phyloP scores from a whole-genome alignment of 2,329 filamentous ascomycete species.

The Ophiostoma perfectum region DNA sequence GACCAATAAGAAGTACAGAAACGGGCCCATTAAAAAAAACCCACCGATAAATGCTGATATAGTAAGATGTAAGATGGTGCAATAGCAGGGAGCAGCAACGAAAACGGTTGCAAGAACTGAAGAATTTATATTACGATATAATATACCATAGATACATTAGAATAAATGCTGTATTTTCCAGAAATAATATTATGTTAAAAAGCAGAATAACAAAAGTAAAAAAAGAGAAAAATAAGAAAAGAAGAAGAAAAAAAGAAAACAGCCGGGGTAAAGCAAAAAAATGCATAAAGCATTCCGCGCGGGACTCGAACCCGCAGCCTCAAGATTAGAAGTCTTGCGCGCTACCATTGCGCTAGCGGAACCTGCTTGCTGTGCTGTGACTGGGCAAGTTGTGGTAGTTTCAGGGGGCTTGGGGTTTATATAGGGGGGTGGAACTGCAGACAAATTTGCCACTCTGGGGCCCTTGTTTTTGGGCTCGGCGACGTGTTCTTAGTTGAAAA shows the following conservation, averaged over 20 bases:
- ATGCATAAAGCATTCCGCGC: constrained; percentile 38
- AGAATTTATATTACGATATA: too few relatives aligned
- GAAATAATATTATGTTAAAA: neutral
- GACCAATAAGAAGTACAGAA: too few relatives aligned
- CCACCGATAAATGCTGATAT: too few relatives aligned
- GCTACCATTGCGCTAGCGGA: constrained; percentile 45
- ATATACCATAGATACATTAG: too few relatives aligned
- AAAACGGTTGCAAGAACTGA: too few relatives aligned
- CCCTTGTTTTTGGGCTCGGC: too few relatives aligned
- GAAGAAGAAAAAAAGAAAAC: neutral
- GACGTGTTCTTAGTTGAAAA: too few relatives aligned
- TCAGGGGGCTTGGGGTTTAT: neutral
- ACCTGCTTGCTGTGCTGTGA: constrained; percentile 14
- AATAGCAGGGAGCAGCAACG: neutral
- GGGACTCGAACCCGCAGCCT: constrained; percentile 39
- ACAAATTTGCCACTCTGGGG: neutral
- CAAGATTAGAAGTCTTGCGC: constrained; percentile 60
- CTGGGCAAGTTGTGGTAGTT: neutral
- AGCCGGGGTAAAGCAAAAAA: neutral
- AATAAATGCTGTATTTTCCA: neutral
- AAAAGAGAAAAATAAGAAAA: neutral
- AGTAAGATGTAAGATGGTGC: neutral
- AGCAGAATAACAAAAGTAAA: neutral
- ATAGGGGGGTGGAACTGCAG: neutral
- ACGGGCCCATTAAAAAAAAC: too few relatives aligned